phyloP scores from a whole-genome alignment of 495 filamentous ascomycete genomes.

The Neurospora sublineolata region DNA sequence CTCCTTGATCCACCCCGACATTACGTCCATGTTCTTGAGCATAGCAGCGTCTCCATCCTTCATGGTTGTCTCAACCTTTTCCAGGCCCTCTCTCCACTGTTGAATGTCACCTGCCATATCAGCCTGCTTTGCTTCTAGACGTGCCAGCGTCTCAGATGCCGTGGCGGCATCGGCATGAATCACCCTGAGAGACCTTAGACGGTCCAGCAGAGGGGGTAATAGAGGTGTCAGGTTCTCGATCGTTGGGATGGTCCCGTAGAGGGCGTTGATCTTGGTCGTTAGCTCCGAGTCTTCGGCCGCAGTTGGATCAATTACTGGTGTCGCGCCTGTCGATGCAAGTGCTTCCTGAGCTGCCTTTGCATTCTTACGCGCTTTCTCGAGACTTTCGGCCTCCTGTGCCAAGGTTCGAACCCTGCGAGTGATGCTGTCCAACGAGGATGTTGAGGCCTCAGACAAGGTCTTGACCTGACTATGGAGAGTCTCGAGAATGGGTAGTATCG shows the following conservation, averaged over 20 bases:
- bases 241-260: slow-evolving; percentile 79
- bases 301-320: slow-evolving; percentile 18
- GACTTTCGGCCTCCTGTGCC: slow-evolving; percentile 65
- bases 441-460: slow-evolving; percentile 51
- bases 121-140: slow-evolving; percentile 65
- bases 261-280: slow-evolving; percentile 75
- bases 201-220: slow-evolving; percentile 74
- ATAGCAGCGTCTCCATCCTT: slow-evolving; percentile 55
- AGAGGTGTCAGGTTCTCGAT: slow-evolving; percentile 81
- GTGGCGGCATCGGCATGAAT: slow-evolving; percentile 80
- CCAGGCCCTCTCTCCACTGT: slow-evolving; percentile 74
- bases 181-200: slow-evolving; percentile 68
- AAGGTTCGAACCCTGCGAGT: slow-evolving; percentile 62
- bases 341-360: slow-evolving; percentile 57
- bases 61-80: slow-evolving; percentile 66
- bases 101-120: slow-evolving; percentile 76
- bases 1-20: slow-evolving; percentile 82
- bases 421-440: slow-evolving; percentile 61
- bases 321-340: slow-evolving; percentile 36
- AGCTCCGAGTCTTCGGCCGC: slow-evolving; percentile 48
- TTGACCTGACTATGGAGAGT: slow-evolving; percentile 60
- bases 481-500: slow-evolving; percentile 71
- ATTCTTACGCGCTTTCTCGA: slow-evolving; percentile 59
- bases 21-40: slow-evolving; percentile 62
- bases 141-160: slow-evolving; percentile 67